A percentile compares a stretch with the other conserved stretches of the same genome.
These are phyloP conservation scores for Alternaria incomplexa DNA, from an alignment of 2,329 filamentous ascomycete species.

Conservation along the genomic window DNA sequence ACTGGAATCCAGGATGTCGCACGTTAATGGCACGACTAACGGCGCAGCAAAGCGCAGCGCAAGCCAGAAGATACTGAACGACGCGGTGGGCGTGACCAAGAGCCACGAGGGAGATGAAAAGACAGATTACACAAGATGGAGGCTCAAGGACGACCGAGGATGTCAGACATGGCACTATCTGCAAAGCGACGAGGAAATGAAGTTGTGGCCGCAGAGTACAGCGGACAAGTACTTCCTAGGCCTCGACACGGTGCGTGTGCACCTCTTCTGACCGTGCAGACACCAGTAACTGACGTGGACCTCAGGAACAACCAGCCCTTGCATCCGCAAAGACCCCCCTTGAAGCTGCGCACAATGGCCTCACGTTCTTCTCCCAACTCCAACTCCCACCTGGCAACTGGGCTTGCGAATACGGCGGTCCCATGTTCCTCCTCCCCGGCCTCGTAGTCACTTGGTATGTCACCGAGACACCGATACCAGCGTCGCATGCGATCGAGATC, in stretches of 20 bases:
- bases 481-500: slow-evolving; percentile 82
- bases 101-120: slow-evolving; percentile 44
- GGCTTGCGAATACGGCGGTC: slow-evolving; percentile 97
- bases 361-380: slow-evolving; percentile 86
- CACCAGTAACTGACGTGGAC: not conserved
- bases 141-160: slow-evolving; percentile 80
- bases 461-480: slow-evolving; percentile 84
- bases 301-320: slow-evolving; percentile 75
- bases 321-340: slow-evolving; percentile 74
- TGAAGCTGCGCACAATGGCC: slow-evolving; percentile 79
- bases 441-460: slow-evolving; percentile 86
- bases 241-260: slow-evolving; percentile 69
- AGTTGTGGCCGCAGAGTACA: slow-evolving; percentile 81
- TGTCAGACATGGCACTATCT: slow-evolving; percentile 96
- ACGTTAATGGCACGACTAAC: slow-evolving; percentile 31
- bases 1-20: slow-evolving; percentile 19
- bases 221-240: slow-evolving; percentile 92
- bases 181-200: slow-evolving; percentile 69
- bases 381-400: slow-evolving; percentile 91
- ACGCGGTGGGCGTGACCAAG: slow-evolving; percentile 19
- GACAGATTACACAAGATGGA: slow-evolving; percentile 85
- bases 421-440: slow-evolving; percentile 92
- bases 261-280: not conserved
- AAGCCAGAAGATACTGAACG: slow-evolving; percentile 14
- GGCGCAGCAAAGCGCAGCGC: slow-evolving; percentile 25